These are phyloP conservation scores for Penicillium psychrofluorescens DNA, from an alignment of 495 filamentous ascomycete species.

Conservation along the genomic window DNA sequence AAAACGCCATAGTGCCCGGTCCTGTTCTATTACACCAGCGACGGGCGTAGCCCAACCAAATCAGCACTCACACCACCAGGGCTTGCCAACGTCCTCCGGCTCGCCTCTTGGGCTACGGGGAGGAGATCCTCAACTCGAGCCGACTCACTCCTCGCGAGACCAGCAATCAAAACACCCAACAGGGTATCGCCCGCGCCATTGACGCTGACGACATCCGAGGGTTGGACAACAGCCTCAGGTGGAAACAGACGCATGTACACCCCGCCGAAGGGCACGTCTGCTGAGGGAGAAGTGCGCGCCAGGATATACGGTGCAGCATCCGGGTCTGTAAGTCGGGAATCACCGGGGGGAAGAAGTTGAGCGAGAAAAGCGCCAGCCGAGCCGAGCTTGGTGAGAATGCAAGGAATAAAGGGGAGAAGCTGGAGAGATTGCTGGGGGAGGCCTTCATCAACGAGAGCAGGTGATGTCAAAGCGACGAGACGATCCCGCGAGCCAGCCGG, in stretches of 20 bases:
- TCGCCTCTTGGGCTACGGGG: constrained; percentile 60
- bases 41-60: constrained; percentile 8
- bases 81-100: constrained; percentile 66
- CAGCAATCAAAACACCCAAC: constrained; percentile 70
- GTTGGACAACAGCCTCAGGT: constrained; percentile 50
- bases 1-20: too few species aligned
- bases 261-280: constrained; percentile 57
- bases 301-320: constrained; percentile 62
- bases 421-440: constrained; percentile 75
- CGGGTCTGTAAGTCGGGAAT: constrained; percentile 53
- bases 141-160: constrained; percentile 35
- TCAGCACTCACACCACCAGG: constrained; percentile 58
- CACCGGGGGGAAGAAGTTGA: constrained; percentile 55
- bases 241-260: constrained; percentile 81
- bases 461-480: constrained; percentile 54
- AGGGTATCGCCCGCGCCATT: constrained; percentile 96
- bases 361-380: constrained; percentile 71
- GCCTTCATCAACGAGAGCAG: constrained; percentile 64
- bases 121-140: constrained; percentile 33
- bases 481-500: constrained; percentile 52
- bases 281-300: constrained; percentile 36
- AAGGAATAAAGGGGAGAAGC: constrained; percentile 82
- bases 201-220: constrained; percentile 68
- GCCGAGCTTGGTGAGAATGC: constrained; percentile 79
- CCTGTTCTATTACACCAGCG: background rate